These are phyloP conservation scores for Eucalyptus paniculata DNA, from an alignment of 345 rosid genomes.

Conservation along the genomic window DNA sequence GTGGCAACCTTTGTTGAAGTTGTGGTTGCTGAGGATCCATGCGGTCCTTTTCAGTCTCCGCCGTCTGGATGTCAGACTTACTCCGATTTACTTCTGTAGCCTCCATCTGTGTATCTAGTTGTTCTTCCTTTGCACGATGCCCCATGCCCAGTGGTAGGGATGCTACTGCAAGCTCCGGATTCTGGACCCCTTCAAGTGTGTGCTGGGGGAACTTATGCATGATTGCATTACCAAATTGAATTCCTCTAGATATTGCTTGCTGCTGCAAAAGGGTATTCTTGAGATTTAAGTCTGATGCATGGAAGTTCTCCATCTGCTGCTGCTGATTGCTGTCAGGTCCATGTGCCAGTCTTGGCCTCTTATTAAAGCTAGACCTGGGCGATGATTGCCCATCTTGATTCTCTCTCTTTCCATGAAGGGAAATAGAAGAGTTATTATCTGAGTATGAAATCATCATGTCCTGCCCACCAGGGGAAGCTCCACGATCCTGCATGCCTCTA, in stretches of 20 bases:
- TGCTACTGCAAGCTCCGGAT: constrained; percentile 51
- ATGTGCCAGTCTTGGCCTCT: constrained; percentile 42
- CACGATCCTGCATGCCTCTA: constrained; percentile 63
- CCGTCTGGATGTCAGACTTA: constrained; percentile 35
- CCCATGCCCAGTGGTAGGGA: constrained; percentile 42
- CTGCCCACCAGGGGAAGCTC: constrained; percentile 52
- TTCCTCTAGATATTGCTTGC: constrained; percentile 47
- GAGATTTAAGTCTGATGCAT: constrained; percentile 59
- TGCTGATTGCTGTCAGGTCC: constrained; percentile 57
- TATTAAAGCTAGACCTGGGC: constrained; percentile 46
- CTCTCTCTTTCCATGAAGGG: constrained; percentile 61
- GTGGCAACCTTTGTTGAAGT: constrained; percentile 46
- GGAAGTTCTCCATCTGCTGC: constrained; percentile 51
- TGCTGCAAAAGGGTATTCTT: constrained; percentile 46
- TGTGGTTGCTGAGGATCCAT: constrained; percentile 48
- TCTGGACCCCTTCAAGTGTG: constrained; percentile 52
- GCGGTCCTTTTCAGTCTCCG: constrained; percentile 46
- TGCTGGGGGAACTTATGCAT: constrained; percentile 64
- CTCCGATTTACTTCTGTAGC: constrained; percentile 25
- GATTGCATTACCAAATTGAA: constrained; percentile 41
- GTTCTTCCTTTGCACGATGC: constrained; percentile 64
- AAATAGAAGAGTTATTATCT: constrained; percentile 32
- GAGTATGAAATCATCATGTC: constrained; percentile 52
- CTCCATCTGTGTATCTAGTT: constrained; percentile 57
- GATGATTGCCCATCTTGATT: constrained; percentile 57